Base-by-base conservation (phyloP, 352 stramenopile genomes). In the Phytophthora aleatoria region DNA sequence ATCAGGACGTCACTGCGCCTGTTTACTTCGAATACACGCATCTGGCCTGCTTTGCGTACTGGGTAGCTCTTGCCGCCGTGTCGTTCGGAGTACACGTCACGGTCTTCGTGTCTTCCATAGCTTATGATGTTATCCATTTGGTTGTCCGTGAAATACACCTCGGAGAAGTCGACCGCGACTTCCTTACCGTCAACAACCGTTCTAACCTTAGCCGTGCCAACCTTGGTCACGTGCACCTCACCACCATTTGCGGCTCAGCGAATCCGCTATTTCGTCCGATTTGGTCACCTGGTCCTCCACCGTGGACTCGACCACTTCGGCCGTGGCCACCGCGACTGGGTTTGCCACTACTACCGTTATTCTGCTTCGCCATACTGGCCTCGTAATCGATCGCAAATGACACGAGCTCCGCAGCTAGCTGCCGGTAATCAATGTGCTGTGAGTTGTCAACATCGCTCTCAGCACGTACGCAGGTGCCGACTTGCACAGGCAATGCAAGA, bases 401-500 rank as follows among this genome's bases (percentile, higher is more conserved):
- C 9, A 50, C 44, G 3, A 50, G 44, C 44, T 50, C 44, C 3
- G 39, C 39, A 20, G 39, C 39, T 20, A 28, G 39, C 39, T 50
- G 12, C 5, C 35, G 27, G 20, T 36, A 12, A 11, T 35, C 20
- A 30, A 12, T 27, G 20, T 24, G 44, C 44, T 50, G 44, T 4
- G 44, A 50, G 27, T 50, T 16, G 44, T 50, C 27, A 50, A 20
- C 24, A 50, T 50, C 47, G 38, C 56, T 1, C 6, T 53, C n/a
- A 54, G 27, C 2, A 59, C 27, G 20, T 54, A 35, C 3, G n/a
- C 0, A 11, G 58, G 50, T 30, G 50, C 49, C 20, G 42, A 66
- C 33, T 49, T 43, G 33, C 50, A 59, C 11, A 66, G n/a, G 5
- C 58, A 66, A 28, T 53, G n/a, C 3, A 64, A 39, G 2, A 67